Evolutionary conservation across 176 grass and related monocot species (phyloP).

Genomic region (Saccharum officinarum): DNA sequence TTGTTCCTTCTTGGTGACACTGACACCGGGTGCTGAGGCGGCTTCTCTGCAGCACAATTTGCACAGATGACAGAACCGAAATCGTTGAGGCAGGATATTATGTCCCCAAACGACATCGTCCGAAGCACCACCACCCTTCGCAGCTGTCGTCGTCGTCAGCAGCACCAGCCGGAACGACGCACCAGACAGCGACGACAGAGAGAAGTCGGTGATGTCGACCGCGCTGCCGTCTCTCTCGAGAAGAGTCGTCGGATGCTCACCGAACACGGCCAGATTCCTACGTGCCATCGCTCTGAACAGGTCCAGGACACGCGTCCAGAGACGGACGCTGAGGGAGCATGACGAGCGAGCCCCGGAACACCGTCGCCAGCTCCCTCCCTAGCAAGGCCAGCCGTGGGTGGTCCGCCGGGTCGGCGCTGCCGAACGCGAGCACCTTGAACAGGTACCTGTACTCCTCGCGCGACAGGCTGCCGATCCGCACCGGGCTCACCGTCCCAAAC

Average conservation of each 20-base stretch:
- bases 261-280: background rate
- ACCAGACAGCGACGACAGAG: background rate
- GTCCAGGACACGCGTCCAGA: constrained; percentile 25
- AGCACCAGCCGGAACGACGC: constrained; percentile 5
- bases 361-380: constrained; percentile 15
- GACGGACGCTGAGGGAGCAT: background rate
- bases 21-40: background rate
- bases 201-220: constrained; percentile 13
- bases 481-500: constrained; percentile 11
- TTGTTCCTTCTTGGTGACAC: background rate
- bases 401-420: constrained; percentile 18
- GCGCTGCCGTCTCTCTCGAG: constrained; percentile 13
- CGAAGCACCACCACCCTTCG: too few species aligned
- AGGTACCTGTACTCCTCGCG: constrained; percentile 34
- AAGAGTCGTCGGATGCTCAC: constrained; percentile 14
- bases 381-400: constrained; percentile 16
- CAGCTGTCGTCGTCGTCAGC: background rate
- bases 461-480: background rate
- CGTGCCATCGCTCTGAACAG: background rate
- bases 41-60: constrained; percentile 15
- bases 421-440: constrained; percentile 41
- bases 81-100: constrained; percentile 28
- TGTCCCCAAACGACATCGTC: constrained; percentile 36
- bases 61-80: constrained; percentile 17
- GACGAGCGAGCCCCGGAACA: constrained; percentile 28